A percentile compares a stretch with the other conserved stretches of the same genome.
Conservation (phyloP, 2,329 filamentous ascomycete genomes). For the Epichloe hybrida region DNA sequence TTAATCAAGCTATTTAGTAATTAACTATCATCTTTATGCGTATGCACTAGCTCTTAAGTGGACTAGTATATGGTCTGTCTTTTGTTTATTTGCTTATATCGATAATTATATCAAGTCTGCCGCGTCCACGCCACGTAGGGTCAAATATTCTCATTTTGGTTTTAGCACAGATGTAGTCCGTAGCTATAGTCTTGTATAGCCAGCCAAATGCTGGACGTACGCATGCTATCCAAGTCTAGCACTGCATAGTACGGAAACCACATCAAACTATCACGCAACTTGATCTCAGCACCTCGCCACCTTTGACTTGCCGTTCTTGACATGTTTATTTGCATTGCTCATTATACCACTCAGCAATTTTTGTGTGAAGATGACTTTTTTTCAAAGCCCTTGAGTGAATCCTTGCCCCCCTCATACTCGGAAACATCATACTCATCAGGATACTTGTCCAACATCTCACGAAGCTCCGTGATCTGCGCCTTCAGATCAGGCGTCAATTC, state of each 20-base stretch:
- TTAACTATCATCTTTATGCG: no score
- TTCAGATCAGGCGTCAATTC: slow-evolving; percentile 66
- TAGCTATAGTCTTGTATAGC: no score
- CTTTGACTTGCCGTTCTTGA: neutral
- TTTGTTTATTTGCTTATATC: no score
- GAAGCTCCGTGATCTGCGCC: slow-evolving; percentile 59
- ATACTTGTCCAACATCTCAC: slow-evolving; percentile 67
- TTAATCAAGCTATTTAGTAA: no score
- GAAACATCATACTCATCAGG: slow-evolving; percentile 82
- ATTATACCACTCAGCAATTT: neutral
- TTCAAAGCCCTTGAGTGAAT: slow-evolving; percentile 35
- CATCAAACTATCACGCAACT: neutral
- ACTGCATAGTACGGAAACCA: no score
- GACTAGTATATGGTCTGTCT: no score
- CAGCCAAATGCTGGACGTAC: neutral
- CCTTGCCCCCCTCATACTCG: slow-evolving; percentile 64
- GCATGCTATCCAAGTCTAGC: no score
- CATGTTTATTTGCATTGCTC: neutral
- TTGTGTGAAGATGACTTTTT: neutral
- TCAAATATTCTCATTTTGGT: no score
- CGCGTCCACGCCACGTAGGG: no score
- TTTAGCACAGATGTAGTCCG: no score
- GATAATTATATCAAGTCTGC: no score
- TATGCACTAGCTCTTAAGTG: no score
- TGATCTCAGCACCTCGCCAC: neutral